phyloP scores from a whole-genome alignment of 495 filamentous ascomycete genomes.

The Penicillium waksmanii region DNA sequence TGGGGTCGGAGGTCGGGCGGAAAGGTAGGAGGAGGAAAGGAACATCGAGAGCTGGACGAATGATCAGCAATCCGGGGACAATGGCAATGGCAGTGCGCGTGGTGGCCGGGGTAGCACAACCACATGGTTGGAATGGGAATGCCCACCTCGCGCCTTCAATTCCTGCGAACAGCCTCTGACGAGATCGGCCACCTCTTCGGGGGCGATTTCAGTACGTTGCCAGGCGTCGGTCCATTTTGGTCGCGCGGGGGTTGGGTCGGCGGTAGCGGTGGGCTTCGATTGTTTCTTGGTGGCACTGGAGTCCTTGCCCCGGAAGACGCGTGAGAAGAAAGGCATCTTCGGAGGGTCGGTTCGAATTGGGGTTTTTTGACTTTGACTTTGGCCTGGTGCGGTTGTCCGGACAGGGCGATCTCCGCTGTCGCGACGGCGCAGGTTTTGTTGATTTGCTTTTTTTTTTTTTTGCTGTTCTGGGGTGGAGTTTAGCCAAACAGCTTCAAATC shows the following conservation, averaged over 20 bases:
- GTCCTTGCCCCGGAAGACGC: constrained; percentile 72
- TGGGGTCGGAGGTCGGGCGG: constrained; percentile 87
- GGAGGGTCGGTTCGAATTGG: constrained; percentile 17
- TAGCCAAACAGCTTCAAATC: not conserved
- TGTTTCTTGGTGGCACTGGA: constrained; percentile 61
- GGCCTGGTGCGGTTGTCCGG: constrained; percentile 4
- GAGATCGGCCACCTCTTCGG: constrained; percentile 89
- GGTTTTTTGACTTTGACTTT: constrained; percentile 1
- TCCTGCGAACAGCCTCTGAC: constrained; percentile 83
- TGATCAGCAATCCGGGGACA: constrained; percentile 38
- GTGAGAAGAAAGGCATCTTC: constrained; percentile 69
- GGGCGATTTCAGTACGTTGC: constrained; percentile 80
- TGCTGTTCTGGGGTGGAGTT: constrained; percentile 2
- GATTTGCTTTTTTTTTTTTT: constrained; percentile 25
- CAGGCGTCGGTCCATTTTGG: constrained; percentile 90
- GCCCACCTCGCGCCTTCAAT: constrained; percentile 90
- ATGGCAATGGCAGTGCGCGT: constrained; percentile 25
- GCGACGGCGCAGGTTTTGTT: constrained; percentile 11
- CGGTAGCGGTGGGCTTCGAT: constrained; percentile 53
- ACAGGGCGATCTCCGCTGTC: not conserved
- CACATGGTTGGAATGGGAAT: constrained; percentile 30
- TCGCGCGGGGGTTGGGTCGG: constrained; percentile 58
- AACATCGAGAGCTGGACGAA: constrained; percentile 72
- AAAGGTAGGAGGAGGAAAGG: constrained; percentile 97
- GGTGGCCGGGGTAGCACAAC: constrained; percentile 20